Evolutionary conservation across 2,329 filamentous ascomycete genomes (phyloP).

Genomic region (Aspergillus fumigatus): DNA sequence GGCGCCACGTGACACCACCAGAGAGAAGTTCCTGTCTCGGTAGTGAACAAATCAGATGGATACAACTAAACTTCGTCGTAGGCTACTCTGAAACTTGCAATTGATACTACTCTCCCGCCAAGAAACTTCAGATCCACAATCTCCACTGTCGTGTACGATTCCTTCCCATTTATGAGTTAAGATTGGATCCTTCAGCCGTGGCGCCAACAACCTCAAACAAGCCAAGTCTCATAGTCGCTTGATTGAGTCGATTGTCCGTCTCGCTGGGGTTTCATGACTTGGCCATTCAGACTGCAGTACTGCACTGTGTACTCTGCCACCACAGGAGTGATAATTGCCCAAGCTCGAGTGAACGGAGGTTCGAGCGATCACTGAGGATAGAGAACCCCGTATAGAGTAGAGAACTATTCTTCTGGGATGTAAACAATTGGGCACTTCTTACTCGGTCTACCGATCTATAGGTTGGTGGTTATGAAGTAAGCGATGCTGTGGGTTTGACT

Average conservation of each 20-base stretch:
- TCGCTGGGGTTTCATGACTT: neutral
- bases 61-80: neutral
- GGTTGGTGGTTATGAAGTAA: neutral
- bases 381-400: neutral
- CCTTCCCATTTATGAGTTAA: neutral
- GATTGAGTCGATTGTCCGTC: neutral
- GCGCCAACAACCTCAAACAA: conserved; percentile 1
- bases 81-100: neutral
- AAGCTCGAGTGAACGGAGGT: no score
- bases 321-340: neutral
- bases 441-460: neutral
- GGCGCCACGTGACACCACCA: no score
- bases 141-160: neutral
- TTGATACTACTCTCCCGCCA: neutral
- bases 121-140: neutral
- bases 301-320: neutral
- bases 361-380: no score
- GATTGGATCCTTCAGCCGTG: neutral
- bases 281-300: neutral
- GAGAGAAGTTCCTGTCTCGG: neutral
- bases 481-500: neutral
- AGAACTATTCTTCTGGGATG: neutral
- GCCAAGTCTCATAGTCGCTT: neutral
- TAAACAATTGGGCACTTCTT: neutral
- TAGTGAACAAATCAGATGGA: neutral